Evolutionary conservation across 768 basidiomycete species (phyloP), one percentile per base, ranked within the genome.

Genomic region (Exidia glandulosa): DNA sequence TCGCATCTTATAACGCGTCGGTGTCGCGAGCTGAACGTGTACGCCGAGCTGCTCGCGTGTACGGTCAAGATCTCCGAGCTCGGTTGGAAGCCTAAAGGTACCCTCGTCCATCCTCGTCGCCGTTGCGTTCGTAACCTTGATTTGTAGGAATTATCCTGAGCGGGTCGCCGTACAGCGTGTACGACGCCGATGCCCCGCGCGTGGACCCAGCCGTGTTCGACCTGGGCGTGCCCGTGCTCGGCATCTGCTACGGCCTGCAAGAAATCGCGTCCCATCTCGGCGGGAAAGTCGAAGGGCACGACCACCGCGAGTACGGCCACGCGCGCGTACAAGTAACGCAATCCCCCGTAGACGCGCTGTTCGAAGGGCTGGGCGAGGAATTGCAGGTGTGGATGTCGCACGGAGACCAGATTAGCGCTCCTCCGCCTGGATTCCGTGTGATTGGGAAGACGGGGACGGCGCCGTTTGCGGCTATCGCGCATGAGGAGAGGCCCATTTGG

Each of bases 331-430:
- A 64, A 82, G 94, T 50, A 76, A 77, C 60, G 85, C 84, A 66
- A 78, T 83, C 54, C 27, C 69, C 75, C 27, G 79, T 83, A 50
- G 90, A 94, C 68, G 81, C 83, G 2, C 76, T 99, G 59, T 97
- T 98, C 65, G 81, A 90, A 59, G 87, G 86, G 2, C 75, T 99
- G 3, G 90, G 89, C n/a, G 83, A 87, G 25, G 87, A 91, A 66
- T 84, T 96, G 79, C 63, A 98, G 95, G 95, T 98, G 56, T 98
- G 96, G 96, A 98, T 98, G 96, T 97, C 95, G 19, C 96, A 99
- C 70, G 94, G 94, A 12, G 96, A 98, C 73, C 92, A 95, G 64
- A 80, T 98, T 33, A 87, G 85, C 30, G 81, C 79, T 56, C 81
- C 88, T 2, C 96, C 95, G 16, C 74, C 84, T 0, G 77, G 87